These are phyloP conservation scores for Podospora australis DNA, from an alignment of 495 filamentous ascomycete species.

Conservation along the genomic window DNA sequence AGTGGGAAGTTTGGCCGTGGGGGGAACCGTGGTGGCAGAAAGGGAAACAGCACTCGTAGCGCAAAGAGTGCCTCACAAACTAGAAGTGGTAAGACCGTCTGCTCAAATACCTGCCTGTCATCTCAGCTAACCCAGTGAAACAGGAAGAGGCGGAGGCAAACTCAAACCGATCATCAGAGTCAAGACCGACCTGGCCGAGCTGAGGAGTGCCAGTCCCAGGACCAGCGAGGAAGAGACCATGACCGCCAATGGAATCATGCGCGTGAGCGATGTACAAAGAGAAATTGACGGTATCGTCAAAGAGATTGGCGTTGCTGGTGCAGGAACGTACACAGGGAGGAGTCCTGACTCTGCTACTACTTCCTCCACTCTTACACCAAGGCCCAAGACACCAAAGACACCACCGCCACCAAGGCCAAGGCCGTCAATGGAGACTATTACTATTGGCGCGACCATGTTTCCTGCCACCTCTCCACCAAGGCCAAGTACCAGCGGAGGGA, in stretches of 20 bases:
- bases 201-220: conserved; percentile 31
- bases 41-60: too few relatives aligned
- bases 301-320: conserved; percentile 22
- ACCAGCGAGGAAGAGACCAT: conserved; percentile 39
- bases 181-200: conserved; percentile 27
- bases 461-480: too few relatives aligned
- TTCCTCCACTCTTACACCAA: too few relatives aligned
- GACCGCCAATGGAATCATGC: conserved; percentile 39
- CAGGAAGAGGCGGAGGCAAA: conserved; percentile 6
- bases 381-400: too few relatives aligned
- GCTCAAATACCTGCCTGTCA: too few relatives aligned
- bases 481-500: conserved; percentile 13
- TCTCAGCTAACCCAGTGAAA: neutral
- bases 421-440: conserved; percentile 13
- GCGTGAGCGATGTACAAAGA: conserved; percentile 34
- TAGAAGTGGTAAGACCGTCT: too few relatives aligned
- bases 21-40: neutral
- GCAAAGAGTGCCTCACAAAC: too few relatives aligned
- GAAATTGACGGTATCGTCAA: conserved; percentile 29
- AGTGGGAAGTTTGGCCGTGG: neutral
- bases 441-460: conserved; percentile 5
- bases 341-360: too few relatives aligned
- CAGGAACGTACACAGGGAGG: conserved; percentile 14
- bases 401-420: too few relatives aligned
- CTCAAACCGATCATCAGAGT: conserved; percentile 23